These are phyloP conservation scores for Cladobotryum protrusum DNA, from an alignment of 2,329 filamentous ascomycete species.

Conservation along the genomic window DNA sequence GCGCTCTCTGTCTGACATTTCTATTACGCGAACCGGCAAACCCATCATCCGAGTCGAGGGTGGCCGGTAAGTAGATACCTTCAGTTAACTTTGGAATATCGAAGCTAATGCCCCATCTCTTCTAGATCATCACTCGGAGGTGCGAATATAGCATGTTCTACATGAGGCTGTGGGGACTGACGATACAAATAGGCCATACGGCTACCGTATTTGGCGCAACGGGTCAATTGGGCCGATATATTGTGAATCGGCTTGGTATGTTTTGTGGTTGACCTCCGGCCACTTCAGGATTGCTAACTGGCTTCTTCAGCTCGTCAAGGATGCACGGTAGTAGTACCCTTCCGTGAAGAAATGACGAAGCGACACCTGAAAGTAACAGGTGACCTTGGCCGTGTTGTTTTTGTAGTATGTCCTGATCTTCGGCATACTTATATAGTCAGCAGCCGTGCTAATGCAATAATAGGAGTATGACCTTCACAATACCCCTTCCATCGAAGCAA, in stretches of 20 bases:
- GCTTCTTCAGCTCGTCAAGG: constrained; percentile 67
- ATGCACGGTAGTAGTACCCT: constrained; percentile 90
- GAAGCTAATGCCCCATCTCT: constrained; percentile 21
- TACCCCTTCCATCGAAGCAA: constrained; percentile 92
- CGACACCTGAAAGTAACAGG: constrained; percentile 94
- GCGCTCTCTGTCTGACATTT: constrained; percentile 68
- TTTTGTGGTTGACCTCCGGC: constrained; percentile 1
- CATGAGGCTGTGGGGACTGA: constrained; percentile 19
- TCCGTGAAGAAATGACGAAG: constrained; percentile 96
- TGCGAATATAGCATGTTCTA: constrained; percentile 35
- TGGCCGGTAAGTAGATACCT: constrained; percentile 63
- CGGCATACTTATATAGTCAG: neutral
- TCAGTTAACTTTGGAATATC: constrained; percentile 19
- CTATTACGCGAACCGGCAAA: constrained; percentile 93
- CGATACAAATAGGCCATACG: constrained; percentile 64
- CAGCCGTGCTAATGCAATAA: constrained; percentile 10
- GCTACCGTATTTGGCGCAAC: constrained; percentile 97
- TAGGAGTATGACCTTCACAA: constrained; percentile 94
- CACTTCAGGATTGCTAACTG: constrained; percentile 16
- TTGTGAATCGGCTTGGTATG: constrained; percentile 85
- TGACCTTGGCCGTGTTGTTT: constrained; percentile 83
- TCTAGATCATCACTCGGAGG: constrained; percentile 80
- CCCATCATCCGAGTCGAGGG: constrained; percentile 84
- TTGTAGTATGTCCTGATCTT: constrained; percentile 55
- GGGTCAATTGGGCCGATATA: constrained; percentile 91